Evolutionary conservation across 2,329 filamentous ascomycete species (phyloP).

Genomic region (Xylariomycetidae sp.): DNA sequence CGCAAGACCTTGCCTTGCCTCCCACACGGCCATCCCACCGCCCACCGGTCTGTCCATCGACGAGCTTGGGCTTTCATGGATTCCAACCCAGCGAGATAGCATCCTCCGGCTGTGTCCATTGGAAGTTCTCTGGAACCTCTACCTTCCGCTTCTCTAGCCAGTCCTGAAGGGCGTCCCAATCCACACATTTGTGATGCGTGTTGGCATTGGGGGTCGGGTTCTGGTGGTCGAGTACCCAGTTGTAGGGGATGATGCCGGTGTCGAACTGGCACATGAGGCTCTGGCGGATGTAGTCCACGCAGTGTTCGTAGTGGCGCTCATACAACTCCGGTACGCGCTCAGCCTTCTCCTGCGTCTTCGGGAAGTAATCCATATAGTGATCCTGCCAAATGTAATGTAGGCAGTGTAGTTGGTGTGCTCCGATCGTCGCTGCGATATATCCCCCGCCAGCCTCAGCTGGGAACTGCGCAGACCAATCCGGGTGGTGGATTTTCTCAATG

Average conservation of each 20-base stretch:
- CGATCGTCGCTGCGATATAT: constrained; percentile 5
- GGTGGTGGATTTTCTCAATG: constrained; percentile 5
- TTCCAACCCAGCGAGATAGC: constrained; percentile 5
- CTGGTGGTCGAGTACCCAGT: constrained; percentile 13
- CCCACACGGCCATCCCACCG: too few relatives aligned
- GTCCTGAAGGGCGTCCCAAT: constrained; percentile 8
- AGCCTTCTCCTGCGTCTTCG: constrained; percentile 12
- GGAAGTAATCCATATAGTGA: constrained; percentile 11
- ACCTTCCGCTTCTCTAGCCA: constrained; percentile 8
- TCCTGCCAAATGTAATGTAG: constrained; percentile 12
- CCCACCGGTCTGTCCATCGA: too few relatives aligned
- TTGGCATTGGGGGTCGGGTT: constrained; percentile 13
- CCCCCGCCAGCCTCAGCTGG: constrained; percentile 7
- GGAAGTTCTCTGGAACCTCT: constrained; percentile 8
- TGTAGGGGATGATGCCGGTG: constrained; percentile 10
- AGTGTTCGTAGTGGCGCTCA: constrained; percentile 15
- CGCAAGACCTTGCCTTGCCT: too few relatives aligned
- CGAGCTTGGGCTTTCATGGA: constrained; percentile 1
- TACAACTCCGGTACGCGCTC: constrained; percentile 12
- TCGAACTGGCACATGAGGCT: constrained; percentile 13
- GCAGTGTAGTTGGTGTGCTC: constrained; percentile 9
- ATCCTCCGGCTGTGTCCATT: constrained; percentile 10
- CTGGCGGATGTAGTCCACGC: constrained; percentile 13
- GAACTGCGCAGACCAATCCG: constrained; percentile 8
- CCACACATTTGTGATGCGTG: constrained; percentile 10